Evolutionary conservation across 2,329 filamentous ascomycete genomes (phyloP).

Genomic region (Hypomyces perniciosus): DNA sequence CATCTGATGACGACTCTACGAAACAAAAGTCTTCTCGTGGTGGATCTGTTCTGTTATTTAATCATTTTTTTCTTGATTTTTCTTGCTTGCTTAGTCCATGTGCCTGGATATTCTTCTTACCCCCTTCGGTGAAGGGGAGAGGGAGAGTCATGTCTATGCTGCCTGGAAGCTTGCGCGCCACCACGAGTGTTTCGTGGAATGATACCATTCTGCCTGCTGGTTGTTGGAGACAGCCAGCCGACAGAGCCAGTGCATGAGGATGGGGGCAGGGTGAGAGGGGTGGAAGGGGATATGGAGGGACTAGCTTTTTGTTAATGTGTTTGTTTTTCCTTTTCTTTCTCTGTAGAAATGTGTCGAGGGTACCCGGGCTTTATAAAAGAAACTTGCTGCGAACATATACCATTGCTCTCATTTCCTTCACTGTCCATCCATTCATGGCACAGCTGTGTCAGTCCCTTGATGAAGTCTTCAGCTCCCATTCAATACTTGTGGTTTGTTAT

Average conservation of each 20-base stretch:
- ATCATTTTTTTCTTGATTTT: conserved; percentile 1
- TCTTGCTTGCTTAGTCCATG: conserved; percentile 6
- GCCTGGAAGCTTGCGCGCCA: neutral
- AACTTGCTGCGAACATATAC: too few species aligned
- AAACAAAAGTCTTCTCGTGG: neutral
- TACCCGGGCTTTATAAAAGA: too few species aligned
- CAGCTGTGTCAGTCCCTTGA: too few species aligned
- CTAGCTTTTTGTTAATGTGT: too few species aligned
- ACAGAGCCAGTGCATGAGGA: neutral
- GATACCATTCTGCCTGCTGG: neutral
- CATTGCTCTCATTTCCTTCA: too few species aligned
- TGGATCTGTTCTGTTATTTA: neutral
- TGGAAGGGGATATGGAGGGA: too few species aligned
- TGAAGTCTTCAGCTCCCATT: too few species aligned
- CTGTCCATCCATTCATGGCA: too few species aligned
- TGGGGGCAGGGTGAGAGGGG: too few species aligned
- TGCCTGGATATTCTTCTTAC: neutral
- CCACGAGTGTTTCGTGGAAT: neutral
- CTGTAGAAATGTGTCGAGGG: too few species aligned
- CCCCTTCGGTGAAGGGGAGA: neutral
- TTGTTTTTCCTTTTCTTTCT: too few species aligned
- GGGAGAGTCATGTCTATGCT: neutral
- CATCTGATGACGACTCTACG: neutral
- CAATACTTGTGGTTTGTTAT: too few species aligned
- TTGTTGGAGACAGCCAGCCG: neutral